Percentiles rank a stretch among this genome's conserved stretches.
Conservation (phyloP, 257 asterid species). For the Mentha longifolia region DNA sequence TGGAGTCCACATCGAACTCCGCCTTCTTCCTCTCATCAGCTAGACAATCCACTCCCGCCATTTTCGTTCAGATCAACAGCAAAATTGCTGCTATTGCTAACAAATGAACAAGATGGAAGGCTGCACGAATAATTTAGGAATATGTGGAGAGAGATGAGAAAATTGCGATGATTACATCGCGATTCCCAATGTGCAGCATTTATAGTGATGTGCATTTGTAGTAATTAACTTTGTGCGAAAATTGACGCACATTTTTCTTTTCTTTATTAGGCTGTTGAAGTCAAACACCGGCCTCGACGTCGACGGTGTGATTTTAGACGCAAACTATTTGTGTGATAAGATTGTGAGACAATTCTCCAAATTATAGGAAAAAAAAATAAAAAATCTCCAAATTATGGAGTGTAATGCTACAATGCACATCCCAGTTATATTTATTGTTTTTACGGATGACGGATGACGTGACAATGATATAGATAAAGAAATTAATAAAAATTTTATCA, state of each 20-base stretch:
- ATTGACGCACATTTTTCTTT: neutral
- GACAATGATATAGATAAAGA: too few species aligned
- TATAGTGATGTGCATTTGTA: neutral
- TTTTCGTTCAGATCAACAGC: slow-evolving; percentile 35
- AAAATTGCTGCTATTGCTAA: neutral
- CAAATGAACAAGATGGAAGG: slow-evolving; percentile 22
- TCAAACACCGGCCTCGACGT: neutral
- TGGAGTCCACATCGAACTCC: slow-evolving; percentile 75
- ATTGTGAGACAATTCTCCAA: too few species aligned
- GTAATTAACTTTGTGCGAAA: neutral
- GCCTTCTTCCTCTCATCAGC: slow-evolving; percentile 88
- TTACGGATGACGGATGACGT: too few species aligned
- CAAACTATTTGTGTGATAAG: too few species aligned
- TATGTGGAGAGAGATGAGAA: neutral
- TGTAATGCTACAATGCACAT: too few species aligned
- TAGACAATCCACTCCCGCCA: slow-evolving; percentile 74
- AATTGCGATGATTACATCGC: slow-evolving; percentile 7
- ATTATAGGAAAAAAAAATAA: too few species aligned
- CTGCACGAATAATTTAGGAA: neutral
- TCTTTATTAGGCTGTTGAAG: neutral
- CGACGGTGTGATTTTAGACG: too few species aligned
- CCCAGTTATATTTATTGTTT: too few species aligned
- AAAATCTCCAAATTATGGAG: too few species aligned
- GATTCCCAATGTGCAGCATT: neutral
- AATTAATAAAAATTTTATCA: too few species aligned